phyloP scores from a whole-genome alignment of 106 monocot genomes.

The Iris macrosiphon region DNA sequence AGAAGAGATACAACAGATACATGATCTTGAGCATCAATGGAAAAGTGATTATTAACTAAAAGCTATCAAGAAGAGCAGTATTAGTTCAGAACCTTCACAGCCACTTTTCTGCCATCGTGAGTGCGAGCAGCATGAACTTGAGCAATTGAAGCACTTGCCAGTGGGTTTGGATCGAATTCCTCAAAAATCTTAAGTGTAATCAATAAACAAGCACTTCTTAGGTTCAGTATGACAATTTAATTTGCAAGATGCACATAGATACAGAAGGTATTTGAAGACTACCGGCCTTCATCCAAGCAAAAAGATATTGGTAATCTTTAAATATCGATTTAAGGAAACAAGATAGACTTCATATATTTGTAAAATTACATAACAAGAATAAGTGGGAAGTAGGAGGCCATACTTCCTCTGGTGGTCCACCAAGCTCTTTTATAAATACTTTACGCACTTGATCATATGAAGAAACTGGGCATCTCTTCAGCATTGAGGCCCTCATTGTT shows the following conservation, averaged over 20 bases:
- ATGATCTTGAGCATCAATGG: not conserved
- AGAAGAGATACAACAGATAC: not conserved
- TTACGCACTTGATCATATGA: conserved; percentile 77
- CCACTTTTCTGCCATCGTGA: conserved; percentile 79
- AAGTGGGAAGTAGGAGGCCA: conserved; percentile 3
- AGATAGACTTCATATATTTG: not conserved
- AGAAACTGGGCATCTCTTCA: conserved; percentile 89
- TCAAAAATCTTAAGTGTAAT: conserved; percentile 53
- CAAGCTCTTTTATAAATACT: conserved; percentile 73
- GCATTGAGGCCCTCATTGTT: conserved; percentile 81
- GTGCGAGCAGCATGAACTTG: conserved; percentile 93
- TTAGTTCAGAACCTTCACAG: conserved; percentile 68
- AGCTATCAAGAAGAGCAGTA: not conserved
- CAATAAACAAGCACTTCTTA: conserved; percentile 2
- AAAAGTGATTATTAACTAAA: not conserved
- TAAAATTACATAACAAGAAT: not conserved
- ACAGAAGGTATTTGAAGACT: not conserved
- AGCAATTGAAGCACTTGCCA: conserved; percentile 97
- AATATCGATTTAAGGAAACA: not conserved
- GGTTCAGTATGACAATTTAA: not conserved
- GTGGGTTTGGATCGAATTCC: conserved; percentile 71
- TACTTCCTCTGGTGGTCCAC: conserved; percentile 76
- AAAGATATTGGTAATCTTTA: too few relatives aligned
- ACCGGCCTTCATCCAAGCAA: too few relatives aligned
- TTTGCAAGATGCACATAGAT: too few relatives aligned